phyloP scores from a whole-genome alignment of 1,284 basidiomycete species.

The Ustilago esculenta region DNA sequence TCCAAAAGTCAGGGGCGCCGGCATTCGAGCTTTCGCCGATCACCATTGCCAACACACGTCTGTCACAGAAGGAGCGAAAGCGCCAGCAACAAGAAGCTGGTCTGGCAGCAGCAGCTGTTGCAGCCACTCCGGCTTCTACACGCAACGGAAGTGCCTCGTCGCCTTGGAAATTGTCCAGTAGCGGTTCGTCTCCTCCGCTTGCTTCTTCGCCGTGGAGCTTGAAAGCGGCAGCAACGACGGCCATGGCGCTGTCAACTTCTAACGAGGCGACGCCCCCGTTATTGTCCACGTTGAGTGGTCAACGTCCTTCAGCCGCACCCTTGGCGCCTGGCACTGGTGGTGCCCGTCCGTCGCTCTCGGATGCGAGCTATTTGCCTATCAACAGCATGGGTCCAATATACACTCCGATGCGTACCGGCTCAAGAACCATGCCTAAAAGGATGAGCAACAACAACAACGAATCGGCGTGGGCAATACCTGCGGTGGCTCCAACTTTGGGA shows the following conservation, averaged over 20 bases:
- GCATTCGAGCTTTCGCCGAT: conserved; percentile 35
- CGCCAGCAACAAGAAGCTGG: conserved; percentile 50
- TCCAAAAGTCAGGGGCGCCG: conserved; percentile 15
- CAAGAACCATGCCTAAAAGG: conserved; percentile 28
- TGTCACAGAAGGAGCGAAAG: conserved; percentile 64
- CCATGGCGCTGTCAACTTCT: conserved; percentile 28
- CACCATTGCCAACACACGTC: conserved; percentile 41
- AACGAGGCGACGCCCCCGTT: conserved; percentile 31
- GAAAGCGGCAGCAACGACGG: conserved; percentile 36
- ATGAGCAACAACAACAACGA: conserved; percentile 37
- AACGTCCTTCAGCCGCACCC: conserved; percentile 38
- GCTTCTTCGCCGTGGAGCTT: conserved; percentile 32
- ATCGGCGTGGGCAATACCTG: conserved; percentile 32
- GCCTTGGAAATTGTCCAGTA: conserved; percentile 28
- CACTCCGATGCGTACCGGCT: conserved; percentile 38
- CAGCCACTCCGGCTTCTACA: conserved; percentile 7
- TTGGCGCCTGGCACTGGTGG: conserved; percentile 10
- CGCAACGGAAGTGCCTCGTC: conserved; percentile 31
- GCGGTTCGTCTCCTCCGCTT: conserved; percentile 21
- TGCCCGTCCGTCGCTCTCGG: conserved; percentile 15
- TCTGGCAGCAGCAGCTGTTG: conserved; percentile 21
- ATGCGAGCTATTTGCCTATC: conserved; percentile 14
- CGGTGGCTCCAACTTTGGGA: conserved; percentile 10
- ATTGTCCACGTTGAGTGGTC: conserved; percentile 6
- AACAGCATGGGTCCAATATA: conserved; percentile 47